Evolutionary conservation across 2,329 filamentous ascomycete genomes (phyloP).

Genomic region (Metarhizium album): DNA sequence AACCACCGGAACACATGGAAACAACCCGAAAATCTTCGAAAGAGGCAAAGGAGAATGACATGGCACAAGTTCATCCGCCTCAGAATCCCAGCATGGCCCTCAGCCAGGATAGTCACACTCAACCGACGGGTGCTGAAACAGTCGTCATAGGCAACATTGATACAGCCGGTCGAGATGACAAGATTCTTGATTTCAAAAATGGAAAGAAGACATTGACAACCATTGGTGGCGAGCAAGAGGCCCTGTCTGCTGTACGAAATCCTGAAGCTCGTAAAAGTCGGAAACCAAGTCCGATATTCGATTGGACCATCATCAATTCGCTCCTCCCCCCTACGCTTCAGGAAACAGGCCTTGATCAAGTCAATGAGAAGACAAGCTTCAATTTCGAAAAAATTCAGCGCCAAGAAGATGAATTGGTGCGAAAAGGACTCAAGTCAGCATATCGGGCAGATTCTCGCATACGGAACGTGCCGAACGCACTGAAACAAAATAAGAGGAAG

Average conservation of each 20-base stretch:
- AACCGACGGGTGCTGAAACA: background rate
- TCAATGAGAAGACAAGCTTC: background rate
- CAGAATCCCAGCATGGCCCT: background rate
- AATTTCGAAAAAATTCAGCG: background rate
- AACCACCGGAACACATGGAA: too few species aligned
- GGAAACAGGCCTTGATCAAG: background rate
- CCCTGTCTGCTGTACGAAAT: background rate
- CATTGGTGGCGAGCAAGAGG: background rate
- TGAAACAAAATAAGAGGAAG: too few species aligned
- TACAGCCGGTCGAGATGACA: background rate
- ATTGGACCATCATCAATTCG: background rate
- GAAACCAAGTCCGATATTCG: background rate
- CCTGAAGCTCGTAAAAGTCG: background rate
- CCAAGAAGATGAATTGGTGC: background rate
- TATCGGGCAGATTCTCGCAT: background rate
- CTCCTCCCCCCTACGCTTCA: background rate
- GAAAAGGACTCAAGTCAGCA: background rate
- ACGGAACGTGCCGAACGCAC: background rate
- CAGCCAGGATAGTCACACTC: background rate
- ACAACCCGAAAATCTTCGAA: too few species aligned
- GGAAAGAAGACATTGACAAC: background rate
- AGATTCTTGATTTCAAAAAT: too few species aligned
- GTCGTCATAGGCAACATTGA: background rate
- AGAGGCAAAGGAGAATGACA: background rate
- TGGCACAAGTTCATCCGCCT: background rate